phyloP scores from a whole-genome alignment of 257 asterid species.

The Rhazya stricta region DNA sequence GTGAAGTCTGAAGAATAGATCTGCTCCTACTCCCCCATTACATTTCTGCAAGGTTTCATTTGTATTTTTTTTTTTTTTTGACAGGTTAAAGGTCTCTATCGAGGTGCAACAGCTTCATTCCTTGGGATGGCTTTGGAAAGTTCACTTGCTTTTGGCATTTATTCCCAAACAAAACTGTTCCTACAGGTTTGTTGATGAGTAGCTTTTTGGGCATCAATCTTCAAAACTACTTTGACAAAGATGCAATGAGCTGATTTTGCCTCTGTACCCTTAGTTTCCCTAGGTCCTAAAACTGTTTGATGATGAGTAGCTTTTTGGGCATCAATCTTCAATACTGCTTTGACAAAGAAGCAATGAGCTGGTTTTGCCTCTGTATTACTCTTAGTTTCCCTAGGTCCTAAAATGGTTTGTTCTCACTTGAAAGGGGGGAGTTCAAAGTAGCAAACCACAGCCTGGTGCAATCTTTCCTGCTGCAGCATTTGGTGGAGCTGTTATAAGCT shows the following conservation, averaged over 20 bases:
- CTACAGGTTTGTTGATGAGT: slow-evolving; percentile 55
- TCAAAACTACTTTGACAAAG: slow-evolving; percentile 4
- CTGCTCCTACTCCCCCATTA: not conserved
- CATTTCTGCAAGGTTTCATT: slow-evolving; percentile 9
- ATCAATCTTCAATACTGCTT: not conserved
- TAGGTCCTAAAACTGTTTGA: slow-evolving; percentile 5
- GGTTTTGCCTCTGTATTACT: not conserved
- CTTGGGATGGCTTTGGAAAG: slow-evolving; percentile 92
- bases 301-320: not conserved
- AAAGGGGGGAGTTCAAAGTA: slow-evolving; percentile 55
- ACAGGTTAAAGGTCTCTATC: slow-evolving; percentile 87
- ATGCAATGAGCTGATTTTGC: slow-evolving; percentile 5
- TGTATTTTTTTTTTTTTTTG: slow-evolving; percentile 21
- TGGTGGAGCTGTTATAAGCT: slow-evolving; percentile 82
- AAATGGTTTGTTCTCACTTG: slow-evolving; percentile 20
- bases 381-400: not conserved
- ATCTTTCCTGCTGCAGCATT: slow-evolving; percentile 71
- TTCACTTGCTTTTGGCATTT: slow-evolving; percentile 85
- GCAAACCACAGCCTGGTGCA: slow-evolving; percentile 63
- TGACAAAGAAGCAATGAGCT: slow-evolving; percentile 13
- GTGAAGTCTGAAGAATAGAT: not conserved
- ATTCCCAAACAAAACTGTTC: slow-evolving; percentile 71
- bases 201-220: not conserved
- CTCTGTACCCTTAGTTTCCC: not conserved
- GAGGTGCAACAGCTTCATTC: slow-evolving; percentile 89